Conservation (phyloP, 805 yeast genomes). For the Hyphopichia homilentoma region DNA sequence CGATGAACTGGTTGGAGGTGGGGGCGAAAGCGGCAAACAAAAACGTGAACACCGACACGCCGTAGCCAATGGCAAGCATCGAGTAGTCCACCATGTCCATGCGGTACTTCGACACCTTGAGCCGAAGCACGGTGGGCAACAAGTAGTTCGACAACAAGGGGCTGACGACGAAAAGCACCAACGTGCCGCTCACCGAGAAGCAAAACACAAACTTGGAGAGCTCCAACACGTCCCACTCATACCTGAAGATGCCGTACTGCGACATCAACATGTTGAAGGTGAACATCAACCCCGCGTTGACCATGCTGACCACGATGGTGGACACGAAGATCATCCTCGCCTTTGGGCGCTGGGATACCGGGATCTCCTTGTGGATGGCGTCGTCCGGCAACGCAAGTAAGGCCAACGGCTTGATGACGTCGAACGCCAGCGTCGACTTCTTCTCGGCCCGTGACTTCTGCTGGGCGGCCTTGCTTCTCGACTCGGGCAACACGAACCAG, state of each 20-base stretch:
- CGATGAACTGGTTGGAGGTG: conserved; percentile 19
- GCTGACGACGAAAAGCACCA: conserved; percentile 43
- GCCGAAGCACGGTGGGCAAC: conserved; percentile 22
- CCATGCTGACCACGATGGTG: no score
- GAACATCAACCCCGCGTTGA: no score
- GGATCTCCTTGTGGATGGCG: no score
- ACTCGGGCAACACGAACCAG: conserved; percentile 47
- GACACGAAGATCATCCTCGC: no score
- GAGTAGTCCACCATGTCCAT: conserved; percentile 49
- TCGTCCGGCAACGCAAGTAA: no score
- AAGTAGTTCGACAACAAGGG: conserved; percentile 41
- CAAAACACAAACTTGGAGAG: conserved; percentile 46
- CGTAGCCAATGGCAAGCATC: conserved; percentile 27
- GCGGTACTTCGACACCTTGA: conserved; percentile 26
- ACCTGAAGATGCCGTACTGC: conserved; percentile 49
- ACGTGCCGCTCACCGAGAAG: conserved; percentile 34
- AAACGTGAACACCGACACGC: conserved; percentile 35
- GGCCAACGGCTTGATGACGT: no score
- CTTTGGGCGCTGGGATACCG: no score
- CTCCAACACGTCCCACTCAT: conserved; percentile 48
- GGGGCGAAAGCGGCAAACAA: conserved; percentile 28
- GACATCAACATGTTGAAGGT: no score
- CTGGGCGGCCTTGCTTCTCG: conserved; percentile 51
- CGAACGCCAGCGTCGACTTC: no score
- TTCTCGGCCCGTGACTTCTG: no score